Evolutionary conservation across 371 early-diverging fungal species (phyloP), one percentile per base, ranked within the genome.

Genomic region (Mortierella sp.): DNA sequence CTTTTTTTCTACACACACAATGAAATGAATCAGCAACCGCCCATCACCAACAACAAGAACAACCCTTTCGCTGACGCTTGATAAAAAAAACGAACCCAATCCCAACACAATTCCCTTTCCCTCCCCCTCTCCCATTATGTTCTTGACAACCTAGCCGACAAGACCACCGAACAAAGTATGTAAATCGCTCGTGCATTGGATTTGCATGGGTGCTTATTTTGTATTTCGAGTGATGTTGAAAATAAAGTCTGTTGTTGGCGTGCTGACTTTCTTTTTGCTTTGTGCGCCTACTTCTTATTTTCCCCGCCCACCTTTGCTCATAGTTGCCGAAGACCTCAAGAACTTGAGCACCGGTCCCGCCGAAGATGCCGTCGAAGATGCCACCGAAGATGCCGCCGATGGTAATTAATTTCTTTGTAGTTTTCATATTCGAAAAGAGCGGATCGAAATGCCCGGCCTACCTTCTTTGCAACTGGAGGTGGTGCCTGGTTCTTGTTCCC

Each of bases 281-380:
- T 50, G 50, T 11, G 16, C 50, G 16, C 1, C 50, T 14, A 11
- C 50, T 16, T 5, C 19, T 0, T 21, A 10, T 28, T 13, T 4
- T 26, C 26, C 9, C 44, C 26, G 13, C 43, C 13, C 24, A 10
- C 16, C 16, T 24, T 21, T 69, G 11, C 9, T 13, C 10, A 21
- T 50, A 51, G 50, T 72, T 37, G 51, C 72, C 72, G 19, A 46
- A 3, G 50, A 72, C 8, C 53, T 72, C 72, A 51, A 72, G 72
- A 72, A 72, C 72, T 34, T 72, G 50, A 72, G 50, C 72, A 72
- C 72, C 46, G 72, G 51, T 4, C 71, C 71, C 11, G 71, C 48
- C 28, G 43, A 43, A 70, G 71, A 70, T 28, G 71, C 28, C 24
- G 19, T 28, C 14, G 71, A 70, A n/a, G n/a, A n/a, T n/a, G n/a